Evolutionary conservation across 495 filamentous ascomycete genomes (phyloP), one percentile per base, ranked within the genome.

Genomic region (Barbatosphaeria neglecta): DNA sequence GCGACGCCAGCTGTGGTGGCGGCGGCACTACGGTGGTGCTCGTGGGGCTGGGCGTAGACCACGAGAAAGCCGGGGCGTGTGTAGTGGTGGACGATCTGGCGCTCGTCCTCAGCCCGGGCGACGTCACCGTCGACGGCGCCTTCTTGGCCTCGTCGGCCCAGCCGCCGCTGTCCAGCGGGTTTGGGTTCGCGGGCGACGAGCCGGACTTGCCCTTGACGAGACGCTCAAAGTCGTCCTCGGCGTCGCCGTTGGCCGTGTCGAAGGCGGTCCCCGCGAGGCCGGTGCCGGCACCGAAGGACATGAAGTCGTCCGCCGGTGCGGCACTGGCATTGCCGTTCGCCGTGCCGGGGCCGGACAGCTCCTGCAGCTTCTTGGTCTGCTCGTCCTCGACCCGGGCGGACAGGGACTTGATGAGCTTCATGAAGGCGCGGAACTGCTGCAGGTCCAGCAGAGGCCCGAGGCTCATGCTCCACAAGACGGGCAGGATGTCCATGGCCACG

Each of bases 381-480:
- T 98, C 93, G 13, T 81, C 75, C 59, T 97, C 90, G 33, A 98
- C 84, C 43, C 78, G 77, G 1, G 73, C 62, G 0, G 86, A 90
- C n/a, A 95, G 60, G 0, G 70, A 73, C 57, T 87, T 90, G 60
- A 95, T 92, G 18, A 92, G 67, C 3, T 73, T 61, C 86, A 97
- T 98, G 58, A 89, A 96, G 0, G 75, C 65, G 52, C 86, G 81
- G 61, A 97, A 98, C 63, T 96, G 88, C 16, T 79, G 68, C 4
- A 97, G 72, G 54, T 94, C 80, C 7, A 98, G 70, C 13, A 97
- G 70, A 0, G 92, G 92, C 0, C 90, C 92, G 22, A 98, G 73
- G 59, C 81, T 86, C 76, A 98, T 96, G 45, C 66, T 78, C 93
- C 93, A 98, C 5, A 98, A 69, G 25, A 87, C 72, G 0, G 92